Evolutionary conservation across 306 rosid species (phyloP), one percentile per base, ranked within the genome.

Genomic region (Fragaria vesca): DNA sequence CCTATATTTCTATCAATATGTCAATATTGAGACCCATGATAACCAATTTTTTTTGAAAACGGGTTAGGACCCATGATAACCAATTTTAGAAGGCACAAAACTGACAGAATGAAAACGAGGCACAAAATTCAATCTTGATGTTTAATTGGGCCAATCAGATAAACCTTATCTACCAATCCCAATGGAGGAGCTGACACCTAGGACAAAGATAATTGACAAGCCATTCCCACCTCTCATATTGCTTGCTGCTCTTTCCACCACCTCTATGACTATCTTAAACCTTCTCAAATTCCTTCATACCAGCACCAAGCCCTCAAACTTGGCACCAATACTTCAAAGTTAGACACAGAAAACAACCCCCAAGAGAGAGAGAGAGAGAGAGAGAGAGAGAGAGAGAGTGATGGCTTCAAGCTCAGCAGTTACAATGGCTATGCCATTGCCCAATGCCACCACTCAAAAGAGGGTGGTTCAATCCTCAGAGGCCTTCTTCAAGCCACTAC

Each of bases 321-420:
- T 11, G 11, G 74, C 40, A 57, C 82, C 71, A 76, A 69, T 45
- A 76, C 63, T 6, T 58, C 17, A 20, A 32, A 65, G 5, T 40
- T 75, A 80, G 6, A 62, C 61, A 69, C 77, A 69, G 75, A 36
- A 40, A 73, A 55, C 36, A 60, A 40, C 28, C 4, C 58, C 1
- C 26, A 24, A 24, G 26, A 24, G 26, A 24, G 26, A 24, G 26
- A 24, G 34, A 32, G 34, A 32, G 34, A 32, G 34, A 32, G 34
- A 32, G 34, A 32, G 34, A 32, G 34, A 32, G 34, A 32, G 36
- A 74, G 52, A 74, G 30, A 36, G 17, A 30, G 5, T 26, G 47
- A 92, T 92, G 98, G 93, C 96, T 74, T 82, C 98, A 46, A 87
- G 96, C 78, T 81, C 97, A 5, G 89, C 96, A 52, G 78, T 92